Percentiles rank a stretch among this genome's conserved stretches.
phyloP scores from a whole-genome alignment of 192 early-diverging fungal genomes.

The Mortierella claussenii region DNA sequence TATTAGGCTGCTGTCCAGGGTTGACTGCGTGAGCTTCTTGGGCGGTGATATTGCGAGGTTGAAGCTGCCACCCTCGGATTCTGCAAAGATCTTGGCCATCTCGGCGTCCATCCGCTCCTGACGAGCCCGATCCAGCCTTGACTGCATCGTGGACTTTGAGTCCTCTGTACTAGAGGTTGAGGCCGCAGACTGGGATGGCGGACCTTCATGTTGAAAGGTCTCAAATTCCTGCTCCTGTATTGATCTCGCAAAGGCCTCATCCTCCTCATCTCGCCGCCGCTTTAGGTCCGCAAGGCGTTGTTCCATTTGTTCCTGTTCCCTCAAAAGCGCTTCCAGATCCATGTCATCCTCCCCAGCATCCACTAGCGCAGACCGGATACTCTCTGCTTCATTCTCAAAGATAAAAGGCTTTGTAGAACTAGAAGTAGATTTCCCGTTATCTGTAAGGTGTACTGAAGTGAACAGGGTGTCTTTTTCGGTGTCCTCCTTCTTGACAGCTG shows the following conservation, averaged over 20 bases:
- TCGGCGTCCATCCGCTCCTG: slow-evolving; percentile 45
- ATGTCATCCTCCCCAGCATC: slow-evolving; percentile 30
- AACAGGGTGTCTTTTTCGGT: not conserved
- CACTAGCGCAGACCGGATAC: slow-evolving; percentile 12
- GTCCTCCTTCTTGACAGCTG: not conserved
- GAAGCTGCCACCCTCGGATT: slow-evolving; percentile 22
- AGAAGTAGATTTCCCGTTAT: slow-evolving; percentile 1
- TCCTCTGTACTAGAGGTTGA: not conserved
- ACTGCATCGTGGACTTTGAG: not conserved
- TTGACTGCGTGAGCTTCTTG: too few species aligned
- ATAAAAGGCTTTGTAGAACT: not conserved
- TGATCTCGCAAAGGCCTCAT: slow-evolving; percentile 32
- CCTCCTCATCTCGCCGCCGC: slow-evolving; percentile 38
- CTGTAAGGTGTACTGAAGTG: not conserved
- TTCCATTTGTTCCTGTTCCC: slow-evolving; percentile 40
- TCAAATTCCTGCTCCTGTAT: slow-evolving; percentile 39
- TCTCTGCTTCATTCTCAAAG: slow-evolving; percentile 6
- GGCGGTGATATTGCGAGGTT: slow-evolving; percentile 24
- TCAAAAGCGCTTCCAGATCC: slow-evolving; percentile 32
- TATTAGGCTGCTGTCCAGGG: too few species aligned
- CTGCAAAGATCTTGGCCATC: slow-evolving; percentile 41
- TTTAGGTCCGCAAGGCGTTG: slow-evolving; percentile 30
- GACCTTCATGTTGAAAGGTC: not conserved
- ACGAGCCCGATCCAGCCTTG: slow-evolving; percentile 23
- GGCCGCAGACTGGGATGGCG: not conserved